Conservation (phyloP, 345 rosid species). For the Citrus australasica region DNA sequence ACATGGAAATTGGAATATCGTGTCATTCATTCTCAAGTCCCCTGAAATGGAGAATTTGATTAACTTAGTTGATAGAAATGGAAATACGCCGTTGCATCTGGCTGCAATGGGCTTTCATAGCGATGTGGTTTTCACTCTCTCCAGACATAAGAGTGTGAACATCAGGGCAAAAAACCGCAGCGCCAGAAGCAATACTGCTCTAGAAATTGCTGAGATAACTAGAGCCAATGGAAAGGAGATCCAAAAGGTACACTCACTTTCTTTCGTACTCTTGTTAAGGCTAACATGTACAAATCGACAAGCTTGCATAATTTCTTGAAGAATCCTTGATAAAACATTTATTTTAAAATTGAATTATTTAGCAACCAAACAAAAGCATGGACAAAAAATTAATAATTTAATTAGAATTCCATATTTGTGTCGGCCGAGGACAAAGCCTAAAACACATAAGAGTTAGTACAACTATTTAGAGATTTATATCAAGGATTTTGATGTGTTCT, state of each 20-base stretch:
- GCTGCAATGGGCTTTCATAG: not conserved
- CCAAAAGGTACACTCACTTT: not conserved
- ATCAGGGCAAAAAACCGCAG: not conserved
- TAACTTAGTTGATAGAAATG: not conserved
- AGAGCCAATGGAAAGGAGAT: not conserved
- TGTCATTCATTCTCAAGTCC: not conserved
- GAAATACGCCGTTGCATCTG: not conserved
- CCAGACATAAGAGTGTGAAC: not conserved
- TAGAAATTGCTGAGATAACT: not conserved
- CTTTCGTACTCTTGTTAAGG: too few species aligned
- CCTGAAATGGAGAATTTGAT: conserved; percentile 7
- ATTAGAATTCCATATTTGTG: too few species aligned
- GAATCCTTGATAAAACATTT: not conserved
- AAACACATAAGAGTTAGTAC: too few species aligned
- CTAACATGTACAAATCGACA: not conserved
- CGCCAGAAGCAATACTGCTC: not conserved
- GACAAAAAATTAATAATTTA: too few species aligned
- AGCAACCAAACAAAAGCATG: not conserved
- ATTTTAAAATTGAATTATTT: too few species aligned
- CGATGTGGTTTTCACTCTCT: not conserved
- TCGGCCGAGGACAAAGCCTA: too few species aligned
- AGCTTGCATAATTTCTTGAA: not conserved
- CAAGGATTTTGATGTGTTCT: too few species aligned
- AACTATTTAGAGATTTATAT: too few species aligned
- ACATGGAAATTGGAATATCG: not conserved